phyloP scores from a whole-genome alignment of 2,329 filamentous ascomycete species.

The Colletotrichum tropicale region DNA sequence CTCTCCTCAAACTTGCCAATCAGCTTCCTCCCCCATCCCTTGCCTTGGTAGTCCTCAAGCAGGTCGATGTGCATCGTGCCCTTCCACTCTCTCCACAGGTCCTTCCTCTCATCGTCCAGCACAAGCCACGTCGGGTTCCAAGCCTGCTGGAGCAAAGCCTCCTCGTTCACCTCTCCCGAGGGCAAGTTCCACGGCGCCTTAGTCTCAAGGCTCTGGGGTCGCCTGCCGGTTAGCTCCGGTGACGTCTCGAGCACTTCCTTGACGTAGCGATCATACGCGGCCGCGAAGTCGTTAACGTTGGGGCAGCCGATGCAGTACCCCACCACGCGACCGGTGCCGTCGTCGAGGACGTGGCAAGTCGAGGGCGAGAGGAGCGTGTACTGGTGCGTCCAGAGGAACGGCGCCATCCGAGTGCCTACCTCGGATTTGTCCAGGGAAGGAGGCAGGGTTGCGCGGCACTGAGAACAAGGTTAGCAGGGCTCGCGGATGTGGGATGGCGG shows the following conservation, averaged over 20 bases:
- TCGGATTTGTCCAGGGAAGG: constrained; percentile 41
- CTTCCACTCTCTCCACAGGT: constrained; percentile 35
- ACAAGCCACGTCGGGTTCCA: constrained; percentile 46
- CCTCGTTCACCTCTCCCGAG: constrained; percentile 31
- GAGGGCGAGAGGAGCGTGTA: constrained; percentile 50
- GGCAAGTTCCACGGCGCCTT: constrained; percentile 34
- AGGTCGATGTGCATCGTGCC: constrained; percentile 57
- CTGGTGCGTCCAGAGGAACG: constrained; percentile 57
- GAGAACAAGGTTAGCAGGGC: neutral
- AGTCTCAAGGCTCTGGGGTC: constrained; percentile 27
- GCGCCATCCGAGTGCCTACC: constrained; percentile 39
- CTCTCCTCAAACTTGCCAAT: constrained; percentile 45
- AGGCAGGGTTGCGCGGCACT: constrained; percentile 55
- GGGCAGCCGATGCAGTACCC: constrained; percentile 56
- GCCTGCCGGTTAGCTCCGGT: constrained; percentile 21
- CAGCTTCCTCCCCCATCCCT: constrained; percentile 49
- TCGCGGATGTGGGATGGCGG: neutral
- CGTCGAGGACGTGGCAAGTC: constrained; percentile 53
- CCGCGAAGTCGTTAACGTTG: constrained; percentile 43
- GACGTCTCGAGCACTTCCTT: constrained; percentile 34
- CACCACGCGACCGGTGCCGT: constrained; percentile 46
- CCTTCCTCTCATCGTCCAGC: constrained; percentile 35
- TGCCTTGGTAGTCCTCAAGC: constrained; percentile 42
- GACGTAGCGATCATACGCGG: constrained; percentile 42
- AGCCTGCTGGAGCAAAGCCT: constrained; percentile 44